These are phyloP conservation scores for Gracilaria domingensis DNA, from an alignment of 23 red algal genomes.

Conservation along the genomic window DNA sequence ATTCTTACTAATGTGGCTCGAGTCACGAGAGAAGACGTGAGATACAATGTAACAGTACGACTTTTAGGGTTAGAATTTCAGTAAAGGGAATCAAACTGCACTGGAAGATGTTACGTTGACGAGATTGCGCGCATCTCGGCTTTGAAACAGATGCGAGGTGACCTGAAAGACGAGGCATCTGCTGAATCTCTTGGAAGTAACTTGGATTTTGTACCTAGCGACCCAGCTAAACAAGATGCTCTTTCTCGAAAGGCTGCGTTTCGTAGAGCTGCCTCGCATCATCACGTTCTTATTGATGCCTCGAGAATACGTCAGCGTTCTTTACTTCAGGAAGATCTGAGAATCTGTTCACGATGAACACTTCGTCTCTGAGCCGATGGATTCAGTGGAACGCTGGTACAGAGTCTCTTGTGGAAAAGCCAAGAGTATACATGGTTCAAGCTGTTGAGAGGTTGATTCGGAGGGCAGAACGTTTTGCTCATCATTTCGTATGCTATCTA, in stretches of 20 bases:
- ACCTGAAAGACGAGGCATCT: neutral
- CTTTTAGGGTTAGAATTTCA: constrained; percentile 49
- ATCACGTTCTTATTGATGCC: constrained; percentile 25
- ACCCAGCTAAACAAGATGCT: neutral
- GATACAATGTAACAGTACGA: constrained; percentile 16
- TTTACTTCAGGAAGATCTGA: constrained; percentile 45
- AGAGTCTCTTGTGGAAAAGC: neutral
- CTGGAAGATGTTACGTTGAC: constrained; percentile 42
- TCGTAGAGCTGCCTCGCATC: constrained; percentile 13
- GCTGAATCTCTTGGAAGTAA: neutral
- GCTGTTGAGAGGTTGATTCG: neutral
- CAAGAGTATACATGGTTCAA: neutral
- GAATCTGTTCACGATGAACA: constrained; percentile 27
- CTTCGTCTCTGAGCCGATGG: constrained; percentile 16
- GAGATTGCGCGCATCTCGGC: constrained; percentile 44
- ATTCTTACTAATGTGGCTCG: constrained; percentile 53
- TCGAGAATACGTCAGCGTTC: constrained; percentile 21
- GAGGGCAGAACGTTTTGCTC: constrained; percentile 4
- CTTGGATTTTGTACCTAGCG: neutral
- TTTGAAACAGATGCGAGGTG: constrained; percentile 8
- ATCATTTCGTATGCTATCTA: constrained; percentile 56
- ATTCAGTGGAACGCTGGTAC: neutral
- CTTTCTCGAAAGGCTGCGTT: neutral
- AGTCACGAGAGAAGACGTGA: neutral
- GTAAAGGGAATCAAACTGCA: constrained; percentile 15